These are phyloP conservation scores for Artomyces pyxidatus DNA, from an alignment of 768 basidiomycete species.

Conservation along the genomic window DNA sequence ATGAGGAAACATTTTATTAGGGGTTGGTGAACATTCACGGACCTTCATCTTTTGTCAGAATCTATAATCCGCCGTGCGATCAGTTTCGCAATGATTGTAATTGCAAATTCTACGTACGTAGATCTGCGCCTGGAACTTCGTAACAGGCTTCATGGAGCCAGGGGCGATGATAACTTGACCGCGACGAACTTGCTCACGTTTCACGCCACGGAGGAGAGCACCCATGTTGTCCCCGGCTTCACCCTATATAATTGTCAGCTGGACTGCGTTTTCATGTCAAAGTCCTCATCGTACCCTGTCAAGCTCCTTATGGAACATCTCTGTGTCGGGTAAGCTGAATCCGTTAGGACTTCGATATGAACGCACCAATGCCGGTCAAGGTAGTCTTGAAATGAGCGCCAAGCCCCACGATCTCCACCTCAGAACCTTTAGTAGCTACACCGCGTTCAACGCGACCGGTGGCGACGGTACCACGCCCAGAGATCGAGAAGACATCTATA, in stretches of 20 bases:
- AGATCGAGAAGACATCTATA: slow-evolving; percentile 91
- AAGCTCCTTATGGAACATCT: slow-evolving; percentile 99
- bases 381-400: slow-evolving; percentile 82
- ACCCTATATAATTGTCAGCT: slow-evolving; percentile 42
- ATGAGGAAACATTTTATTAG: background rate
- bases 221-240: slow-evolving; percentile 99
- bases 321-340: slow-evolving; percentile 30
- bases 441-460: slow-evolving; percentile 97
- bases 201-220: slow-evolving; percentile 90
- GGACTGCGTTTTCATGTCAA: too few species aligned
- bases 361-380: slow-evolving; percentile 84
- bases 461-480: slow-evolving; percentile 96
- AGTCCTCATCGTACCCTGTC: slow-evolving; percentile 66
- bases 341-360: background rate
- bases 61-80: slow-evolving; percentile 30
- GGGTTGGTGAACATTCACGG: background rate
- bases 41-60: slow-evolving; percentile 82
- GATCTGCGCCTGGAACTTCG: slow-evolving; percentile 90
- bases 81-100: background rate
- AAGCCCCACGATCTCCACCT: slow-evolving; percentile 88
- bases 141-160: slow-evolving; percentile 88
- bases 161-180: slow-evolving; percentile 89
- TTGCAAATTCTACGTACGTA: slow-evolving; percentile 45
- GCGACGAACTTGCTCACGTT: slow-evolving; percentile 91
- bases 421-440: slow-evolving; percentile 80